Conservation (phyloP, 2,329 filamentous ascomycete species). For the Ceratocystis albifundus region DNA sequence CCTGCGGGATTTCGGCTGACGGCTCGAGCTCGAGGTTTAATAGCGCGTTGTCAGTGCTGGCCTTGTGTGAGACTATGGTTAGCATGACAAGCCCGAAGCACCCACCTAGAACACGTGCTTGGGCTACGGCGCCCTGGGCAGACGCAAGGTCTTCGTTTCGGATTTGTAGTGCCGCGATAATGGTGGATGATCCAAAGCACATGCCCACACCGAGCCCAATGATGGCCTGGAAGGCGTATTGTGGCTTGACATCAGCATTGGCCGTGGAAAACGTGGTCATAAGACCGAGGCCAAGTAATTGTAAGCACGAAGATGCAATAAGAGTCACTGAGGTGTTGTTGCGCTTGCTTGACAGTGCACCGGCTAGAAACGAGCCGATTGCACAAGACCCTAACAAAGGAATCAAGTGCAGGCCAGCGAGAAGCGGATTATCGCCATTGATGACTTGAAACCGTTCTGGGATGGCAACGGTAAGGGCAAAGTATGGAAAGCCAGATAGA, state of each 20-base stretch:
- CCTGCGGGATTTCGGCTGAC: constrained; percentile 31
- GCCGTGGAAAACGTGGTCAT: constrained; percentile 36
- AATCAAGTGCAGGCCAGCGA: constrained; percentile 46
- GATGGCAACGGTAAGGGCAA: constrained; percentile 46
- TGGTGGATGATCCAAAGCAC: constrained; percentile 45
- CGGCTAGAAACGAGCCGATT: constrained; percentile 44
- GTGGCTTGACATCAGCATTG: constrained; percentile 31
- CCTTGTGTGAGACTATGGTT: constrained; percentile 46
- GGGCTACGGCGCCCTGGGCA: constrained; percentile 48
- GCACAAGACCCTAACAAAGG: constrained; percentile 48
- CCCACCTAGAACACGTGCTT: constrained; percentile 49
- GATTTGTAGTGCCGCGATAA: constrained; percentile 43
- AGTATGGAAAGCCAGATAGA: constrained; percentile 46
- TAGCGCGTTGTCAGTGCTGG: constrained; percentile 33
- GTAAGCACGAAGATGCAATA: constrained; percentile 39
- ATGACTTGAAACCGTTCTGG: constrained; percentile 51
- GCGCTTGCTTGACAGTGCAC: constrained; percentile 40
- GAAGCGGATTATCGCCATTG: constrained; percentile 41
- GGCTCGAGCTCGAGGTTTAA: constrained; percentile 34
- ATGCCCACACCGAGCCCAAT: constrained; percentile 50
- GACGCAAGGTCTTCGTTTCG: constrained; percentile 43
- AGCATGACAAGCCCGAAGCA: constrained; percentile 47
- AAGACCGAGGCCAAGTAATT: constrained; percentile 42
- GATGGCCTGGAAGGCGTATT: constrained; percentile 45
- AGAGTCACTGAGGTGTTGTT: constrained; percentile 45